phyloP scores from a whole-genome alignment of 495 filamentous ascomycete genomes.

The Penicillium lagena region DNA sequence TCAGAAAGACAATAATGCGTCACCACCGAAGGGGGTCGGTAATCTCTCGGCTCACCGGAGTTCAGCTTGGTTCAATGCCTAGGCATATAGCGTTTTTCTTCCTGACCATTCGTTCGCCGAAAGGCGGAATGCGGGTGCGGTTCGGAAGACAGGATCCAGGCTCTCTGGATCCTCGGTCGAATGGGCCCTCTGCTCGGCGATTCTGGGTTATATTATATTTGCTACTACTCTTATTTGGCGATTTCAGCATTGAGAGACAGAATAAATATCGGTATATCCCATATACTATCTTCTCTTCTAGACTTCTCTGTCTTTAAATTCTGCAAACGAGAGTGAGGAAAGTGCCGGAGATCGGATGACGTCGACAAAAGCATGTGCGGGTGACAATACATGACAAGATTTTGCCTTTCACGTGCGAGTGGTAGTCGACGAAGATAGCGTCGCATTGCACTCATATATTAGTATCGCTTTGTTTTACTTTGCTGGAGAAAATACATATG shows the following conservation, averaged over 20 bases:
- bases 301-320: background rate
- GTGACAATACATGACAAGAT: slow-evolving; percentile 20
- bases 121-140: slow-evolving; percentile 25
- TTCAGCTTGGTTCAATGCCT: slow-evolving; percentile 12
- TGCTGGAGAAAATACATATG: no score
- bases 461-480: no score
- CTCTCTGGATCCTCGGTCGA: slow-evolving; percentile 37
- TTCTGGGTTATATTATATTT: background rate
- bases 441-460: no score
- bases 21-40: slow-evolving; percentile 26
- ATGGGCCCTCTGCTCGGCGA: slow-evolving; percentile 16
- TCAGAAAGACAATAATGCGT: slow-evolving; percentile 20
- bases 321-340: background rate
- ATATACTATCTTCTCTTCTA: background rate
- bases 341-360: slow-evolving; percentile 16
- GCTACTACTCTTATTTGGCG: no score
- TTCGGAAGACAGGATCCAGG: slow-evolving; percentile 39
- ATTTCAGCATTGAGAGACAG: background rate
- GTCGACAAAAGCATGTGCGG: slow-evolving; percentile 24
- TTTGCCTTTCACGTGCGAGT: slow-evolving; percentile 18
- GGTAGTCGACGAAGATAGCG: background rate
- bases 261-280: background rate
- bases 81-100: slow-evolving; percentile 3
- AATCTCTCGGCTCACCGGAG: slow-evolving; percentile 43
- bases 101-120: slow-evolving; percentile 11